phyloP scores from a whole-genome alignment of 345 rosid genomes.

The Hirschfeldia incana region DNA sequence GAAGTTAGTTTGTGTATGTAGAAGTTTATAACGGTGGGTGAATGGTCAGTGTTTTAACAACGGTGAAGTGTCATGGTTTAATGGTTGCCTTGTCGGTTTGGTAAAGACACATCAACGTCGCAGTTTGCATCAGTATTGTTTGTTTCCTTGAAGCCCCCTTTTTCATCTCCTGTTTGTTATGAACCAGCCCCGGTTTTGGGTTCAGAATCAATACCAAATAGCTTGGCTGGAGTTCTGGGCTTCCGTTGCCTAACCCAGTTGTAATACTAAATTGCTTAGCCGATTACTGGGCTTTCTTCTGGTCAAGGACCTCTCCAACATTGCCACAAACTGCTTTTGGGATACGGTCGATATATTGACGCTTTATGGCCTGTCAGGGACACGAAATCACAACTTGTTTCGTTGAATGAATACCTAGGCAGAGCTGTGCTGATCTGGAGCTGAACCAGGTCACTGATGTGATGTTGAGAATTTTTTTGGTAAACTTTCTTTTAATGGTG shows the following conservation, averaged over 20 bases:
- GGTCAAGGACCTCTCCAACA: too few species aligned
- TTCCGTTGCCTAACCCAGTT: constrained; percentile 3
- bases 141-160: constrained; percentile 2
- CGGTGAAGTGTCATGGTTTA: constrained; percentile 32
- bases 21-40: constrained; percentile 25
- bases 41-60: constrained; percentile 25
- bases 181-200: constrained; percentile 6
- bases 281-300: neutral
- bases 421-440: too few species aligned
- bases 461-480: too few species aligned
- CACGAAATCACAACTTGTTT: too few species aligned
- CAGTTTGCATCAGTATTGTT: constrained; percentile 4
- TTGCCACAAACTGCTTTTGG: too few species aligned
- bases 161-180: neutral
- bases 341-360: too few species aligned
- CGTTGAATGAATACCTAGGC: too few species aligned
- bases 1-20: constrained; percentile 1
- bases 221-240: constrained; percentile 1
- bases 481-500: neutral
- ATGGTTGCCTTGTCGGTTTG: constrained; percentile 29
- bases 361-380: too few species aligned
- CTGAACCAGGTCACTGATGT: too few species aligned
- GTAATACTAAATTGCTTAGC: neutral
- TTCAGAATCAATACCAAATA: constrained; percentile 3
- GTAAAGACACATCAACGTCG: constrained; percentile 27